Percentiles rank a stretch among this genome's conserved stretches.
These are phyloP conservation scores for Ogataea saltuana DNA, from an alignment of 805 yeast genomes.

Conservation along the genomic window DNA sequence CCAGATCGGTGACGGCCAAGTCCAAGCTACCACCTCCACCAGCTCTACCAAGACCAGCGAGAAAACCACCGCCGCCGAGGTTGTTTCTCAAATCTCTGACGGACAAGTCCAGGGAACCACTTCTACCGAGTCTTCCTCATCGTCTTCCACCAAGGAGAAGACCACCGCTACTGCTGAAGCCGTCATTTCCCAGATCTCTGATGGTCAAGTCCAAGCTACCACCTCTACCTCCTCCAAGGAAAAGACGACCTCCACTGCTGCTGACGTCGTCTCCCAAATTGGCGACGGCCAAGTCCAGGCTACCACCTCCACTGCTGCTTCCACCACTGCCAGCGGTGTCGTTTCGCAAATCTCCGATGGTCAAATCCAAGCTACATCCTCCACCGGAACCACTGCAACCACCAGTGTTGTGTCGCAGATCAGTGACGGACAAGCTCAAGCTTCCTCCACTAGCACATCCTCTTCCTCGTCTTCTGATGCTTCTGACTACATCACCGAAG, in stretches of 20 bases:
- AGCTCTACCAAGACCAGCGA: slow-evolving; percentile 19
- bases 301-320: slow-evolving; percentile 37
- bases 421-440: slow-evolving; percentile 37
- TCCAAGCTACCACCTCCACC: slow-evolving; percentile 46
- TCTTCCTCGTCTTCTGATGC: slow-evolving; percentile 18
- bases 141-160: slow-evolving; percentile 11
- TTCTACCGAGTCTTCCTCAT: slow-evolving; percentile 10
- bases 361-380: slow-evolving; percentile 40
- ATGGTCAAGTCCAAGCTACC: slow-evolving; percentile 58
- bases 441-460: slow-evolving; percentile 39
- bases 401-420: slow-evolving; percentile 49
- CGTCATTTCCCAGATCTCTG: slow-evolving; percentile 55
- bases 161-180: slow-evolving; percentile 30
- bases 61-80: slow-evolving; percentile 32
- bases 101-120: slow-evolving; percentile 45
- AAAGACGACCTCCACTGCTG: slow-evolving; percentile 23
- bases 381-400: too few species aligned
- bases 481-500: slow-evolving; percentile 26
- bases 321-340: slow-evolving; percentile 26
- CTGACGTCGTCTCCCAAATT: slow-evolving; percentile 48
- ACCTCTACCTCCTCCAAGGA: slow-evolving; percentile 32
- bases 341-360: slow-evolving; percentile 45
- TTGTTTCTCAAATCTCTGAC: slow-evolving; percentile 41
- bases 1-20: slow-evolving; percentile 53
- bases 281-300: slow-evolving; percentile 54